Base-by-base conservation (phyloP, 1,139 yeast species). In the Pichia sp. region DNA sequence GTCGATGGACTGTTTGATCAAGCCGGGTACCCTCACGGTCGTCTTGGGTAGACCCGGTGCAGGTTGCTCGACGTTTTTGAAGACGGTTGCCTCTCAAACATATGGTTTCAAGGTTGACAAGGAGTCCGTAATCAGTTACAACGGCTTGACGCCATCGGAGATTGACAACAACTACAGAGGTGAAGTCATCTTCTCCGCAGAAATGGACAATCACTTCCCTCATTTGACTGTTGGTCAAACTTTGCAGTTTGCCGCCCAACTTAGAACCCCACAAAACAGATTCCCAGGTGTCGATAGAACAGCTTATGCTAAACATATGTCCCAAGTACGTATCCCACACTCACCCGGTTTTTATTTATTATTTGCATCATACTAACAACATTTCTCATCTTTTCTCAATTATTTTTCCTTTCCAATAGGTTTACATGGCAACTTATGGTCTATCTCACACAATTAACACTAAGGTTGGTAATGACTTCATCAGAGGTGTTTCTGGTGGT, bases 11-110 rank as follows among this genome's bases (percentile, higher is more conserved):
- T 90, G 85, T 45, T 63, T 84, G 2, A 74, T 85, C 59, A 72
- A 75, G 47, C 88, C 95, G 0, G 92, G 95, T 54, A 90, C 87
- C 62, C 74, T 88, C 54, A 80, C 90, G 10, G 89, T 87, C 50
- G 95, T 87, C 1, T 71, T 87, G 43, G 95, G 95, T 51, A 80
- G 92, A 68, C 95, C 95, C 0, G 95, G 95, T 65, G 82, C 92
- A 31, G 96, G 96, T 56, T 88, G 95, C 70, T 79, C 95, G 1
- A 87, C 96, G 1, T 77, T 87, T 52, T 72, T 88, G 63, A 87
- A 86, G 64, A 78, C 93, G 0, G 77, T 87, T 57, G 80, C 92
- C 8, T 71, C 86, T 40, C 82, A 84, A 60, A 85, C 92, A 4
- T 82, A 85, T 66, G 95, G 95, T 52, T 87, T 86, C 67, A 71